A percentile compares a stretch with the other conserved stretches of the same genome.
phyloP scores from a whole-genome alignment of 1,139 yeast species.

The Geotrichum aggregatum region DNA sequence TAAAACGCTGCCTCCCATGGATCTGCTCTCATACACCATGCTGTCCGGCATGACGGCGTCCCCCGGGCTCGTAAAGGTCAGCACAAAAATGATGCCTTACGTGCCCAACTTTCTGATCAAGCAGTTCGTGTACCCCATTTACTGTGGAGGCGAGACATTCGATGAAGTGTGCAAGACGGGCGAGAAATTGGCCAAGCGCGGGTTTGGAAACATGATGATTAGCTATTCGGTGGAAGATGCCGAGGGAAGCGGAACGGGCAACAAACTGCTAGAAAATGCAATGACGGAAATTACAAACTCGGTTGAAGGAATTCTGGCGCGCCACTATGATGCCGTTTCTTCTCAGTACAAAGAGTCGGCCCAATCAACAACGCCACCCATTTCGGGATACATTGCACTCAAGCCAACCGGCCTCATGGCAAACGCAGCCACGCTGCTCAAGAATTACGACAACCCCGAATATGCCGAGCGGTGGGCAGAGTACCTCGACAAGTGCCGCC shows the following conservation, averaged over 20 bases:
- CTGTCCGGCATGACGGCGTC: constrained; percentile 36
- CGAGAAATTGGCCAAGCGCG: constrained; percentile 58
- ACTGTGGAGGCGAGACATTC: constrained; percentile 86
- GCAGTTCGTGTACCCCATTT: constrained; percentile 70
- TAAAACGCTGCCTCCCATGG: constrained; percentile 26
- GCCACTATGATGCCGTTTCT: constrained; percentile 56
- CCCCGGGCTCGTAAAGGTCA: constrained; percentile 33
- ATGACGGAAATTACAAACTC: constrained; percentile 59
- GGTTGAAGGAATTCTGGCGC: constrained; percentile 64
- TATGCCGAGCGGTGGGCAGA: constrained; percentile 54
- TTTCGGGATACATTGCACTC: constrained; percentile 56
- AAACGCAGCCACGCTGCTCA: constrained; percentile 71
- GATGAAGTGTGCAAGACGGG: constrained; percentile 70
- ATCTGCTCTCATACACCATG: constrained; percentile 25
- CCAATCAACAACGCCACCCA: constrained; percentile 44
- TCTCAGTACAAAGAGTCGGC: constrained; percentile 42
- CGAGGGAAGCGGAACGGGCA: constrained; percentile 54
- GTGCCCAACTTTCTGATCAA: constrained; percentile 69
- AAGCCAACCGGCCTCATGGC: constrained; percentile 88
- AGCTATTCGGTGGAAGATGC: constrained; percentile 91
- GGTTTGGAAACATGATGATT: constrained; percentile 90
- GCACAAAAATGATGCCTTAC: constrained; percentile 38
- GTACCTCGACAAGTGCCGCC: constrained; percentile 62
- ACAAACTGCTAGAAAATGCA: constrained; percentile 54
- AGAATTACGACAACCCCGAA: constrained; percentile 54